Evolutionary conservation across 306 rosid genomes (phyloP).

Genomic region (Purshia tridentata): DNA sequence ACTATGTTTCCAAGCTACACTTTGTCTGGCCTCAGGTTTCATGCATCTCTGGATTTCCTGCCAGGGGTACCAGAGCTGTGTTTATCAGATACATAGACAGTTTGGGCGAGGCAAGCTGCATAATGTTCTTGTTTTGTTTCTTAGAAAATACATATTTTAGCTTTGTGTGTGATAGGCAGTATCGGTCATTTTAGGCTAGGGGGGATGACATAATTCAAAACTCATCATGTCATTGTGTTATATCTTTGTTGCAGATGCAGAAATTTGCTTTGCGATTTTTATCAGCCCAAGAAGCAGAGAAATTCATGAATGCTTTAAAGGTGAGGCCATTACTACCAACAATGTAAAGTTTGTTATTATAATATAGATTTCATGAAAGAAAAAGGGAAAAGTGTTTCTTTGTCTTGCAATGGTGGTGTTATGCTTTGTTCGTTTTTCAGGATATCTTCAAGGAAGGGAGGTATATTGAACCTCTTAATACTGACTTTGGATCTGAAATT

Average conservation of each 20-base stretch:
- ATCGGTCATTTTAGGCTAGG: not conserved
- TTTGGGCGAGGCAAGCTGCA: slow-evolving; percentile 48
- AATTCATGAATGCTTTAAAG: slow-evolving; percentile 57
- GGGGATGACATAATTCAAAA: not conserved
- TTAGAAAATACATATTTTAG: not conserved
- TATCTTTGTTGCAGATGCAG: slow-evolving; percentile 51
- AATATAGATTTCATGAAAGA: not conserved
- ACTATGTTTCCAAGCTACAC: slow-evolving; percentile 68
- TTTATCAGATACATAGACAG: slow-evolving; percentile 65
- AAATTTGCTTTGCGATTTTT: slow-evolving; percentile 78
- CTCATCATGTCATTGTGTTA: not conserved
- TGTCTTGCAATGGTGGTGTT: slow-evolving; percentile 11
- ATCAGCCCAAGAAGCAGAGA: slow-evolving; percentile 52
- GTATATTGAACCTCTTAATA: slow-evolving; percentile 45
- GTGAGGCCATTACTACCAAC: slow-evolving; percentile 29
- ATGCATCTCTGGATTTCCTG: slow-evolving; percentile 70
- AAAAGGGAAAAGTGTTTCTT: slow-evolving; percentile 5
- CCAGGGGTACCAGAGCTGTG: slow-evolving; percentile 66
- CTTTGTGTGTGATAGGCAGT: not conserved
- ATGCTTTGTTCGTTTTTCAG: slow-evolving; percentile 39
- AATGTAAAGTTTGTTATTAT: not conserved
- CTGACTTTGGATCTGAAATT: slow-evolving; percentile 60
- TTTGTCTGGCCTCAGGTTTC: slow-evolving; percentile 87
- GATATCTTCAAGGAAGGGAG: slow-evolving; percentile 50
- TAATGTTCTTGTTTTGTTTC: not conserved